These are phyloP conservation scores for Ephemerocybe angulata DNA, from an alignment of 768 basidiomycete genomes.

Conservation along the genomic window DNA sequence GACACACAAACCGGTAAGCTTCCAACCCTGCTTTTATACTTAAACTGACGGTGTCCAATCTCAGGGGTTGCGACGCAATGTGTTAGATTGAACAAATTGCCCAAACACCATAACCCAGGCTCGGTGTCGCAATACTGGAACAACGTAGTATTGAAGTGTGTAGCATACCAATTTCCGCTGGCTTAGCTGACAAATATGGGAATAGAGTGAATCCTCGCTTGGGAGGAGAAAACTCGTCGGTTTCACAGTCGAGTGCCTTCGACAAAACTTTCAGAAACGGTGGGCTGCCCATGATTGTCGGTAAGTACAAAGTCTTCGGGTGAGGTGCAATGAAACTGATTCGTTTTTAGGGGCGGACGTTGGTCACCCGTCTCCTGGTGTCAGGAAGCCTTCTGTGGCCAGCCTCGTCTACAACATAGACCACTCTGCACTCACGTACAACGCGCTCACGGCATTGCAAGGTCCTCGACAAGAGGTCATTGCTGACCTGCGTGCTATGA, in stretches of 20 bases:
- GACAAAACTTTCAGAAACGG: constrained; percentile 18
- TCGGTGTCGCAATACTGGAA: constrained; percentile 44
- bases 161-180: background rate
- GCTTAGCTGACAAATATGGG: background rate
- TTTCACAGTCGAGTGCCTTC: constrained; percentile 16
- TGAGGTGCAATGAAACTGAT: background rate
- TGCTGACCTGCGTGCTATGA: constrained; percentile 37
- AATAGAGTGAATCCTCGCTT: constrained; percentile 51
- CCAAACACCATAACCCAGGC: constrained; percentile 27
- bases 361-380: constrained; percentile 59
- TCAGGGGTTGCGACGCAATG: constrained; percentile 7
- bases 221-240: constrained; percentile 46
- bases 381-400: constrained; percentile 50
- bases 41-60: background rate
- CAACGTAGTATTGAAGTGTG: constrained; percentile 54
- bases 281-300: constrained; percentile 36
- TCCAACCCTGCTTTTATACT: background rate
- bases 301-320: constrained; percentile 16
- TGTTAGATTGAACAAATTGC: constrained; percentile 1
- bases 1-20: constrained; percentile 30
- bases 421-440: constrained; percentile 40
- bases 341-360: constrained; percentile 50
- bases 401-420: constrained; percentile 59
- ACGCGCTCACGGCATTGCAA: constrained; percentile 40
- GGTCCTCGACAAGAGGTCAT: constrained; percentile 47